Conservation (phyloP, 306 rosid genomes). For the Pyrus betulifolia region DNA sequence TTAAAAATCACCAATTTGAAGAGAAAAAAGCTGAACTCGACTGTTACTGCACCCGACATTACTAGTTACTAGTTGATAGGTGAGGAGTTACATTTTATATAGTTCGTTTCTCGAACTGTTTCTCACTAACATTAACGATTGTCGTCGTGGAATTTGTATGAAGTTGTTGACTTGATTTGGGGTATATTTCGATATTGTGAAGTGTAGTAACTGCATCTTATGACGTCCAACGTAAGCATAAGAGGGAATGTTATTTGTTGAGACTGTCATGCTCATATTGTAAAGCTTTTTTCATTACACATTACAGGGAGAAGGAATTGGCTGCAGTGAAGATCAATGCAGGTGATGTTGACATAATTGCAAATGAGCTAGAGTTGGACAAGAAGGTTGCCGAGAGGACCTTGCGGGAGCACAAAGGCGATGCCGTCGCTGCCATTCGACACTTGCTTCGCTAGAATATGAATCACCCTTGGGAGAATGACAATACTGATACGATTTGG, state of each 20-base stretch:
- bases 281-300: background rate
- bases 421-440: conserved; percentile 91
- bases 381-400: conserved; percentile 92
- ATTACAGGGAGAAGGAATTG: conserved; percentile 76
- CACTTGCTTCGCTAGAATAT: conserved; percentile 50
- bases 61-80: no score
- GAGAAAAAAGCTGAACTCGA: background rate
- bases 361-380: conserved; percentile 91
- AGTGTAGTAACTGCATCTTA: background rate
- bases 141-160: background rate
- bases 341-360: conserved; percentile 80
- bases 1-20: background rate
- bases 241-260: background rate
- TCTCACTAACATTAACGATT: background rate
- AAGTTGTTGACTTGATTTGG: background rate
- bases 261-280: background rate
- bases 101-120: no score
- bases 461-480: background rate
- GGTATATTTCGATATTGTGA: background rate
- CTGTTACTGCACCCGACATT: background rate
- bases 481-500: background rate
- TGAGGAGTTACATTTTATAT: no score
- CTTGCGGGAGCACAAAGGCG: conserved; percentile 91
- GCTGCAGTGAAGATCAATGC: conserved; percentile 87
- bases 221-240: background rate